Evolutionary conservation across 192 early-diverging fungal species (phyloP).

Genomic region (Coemansia sp.): DNA sequence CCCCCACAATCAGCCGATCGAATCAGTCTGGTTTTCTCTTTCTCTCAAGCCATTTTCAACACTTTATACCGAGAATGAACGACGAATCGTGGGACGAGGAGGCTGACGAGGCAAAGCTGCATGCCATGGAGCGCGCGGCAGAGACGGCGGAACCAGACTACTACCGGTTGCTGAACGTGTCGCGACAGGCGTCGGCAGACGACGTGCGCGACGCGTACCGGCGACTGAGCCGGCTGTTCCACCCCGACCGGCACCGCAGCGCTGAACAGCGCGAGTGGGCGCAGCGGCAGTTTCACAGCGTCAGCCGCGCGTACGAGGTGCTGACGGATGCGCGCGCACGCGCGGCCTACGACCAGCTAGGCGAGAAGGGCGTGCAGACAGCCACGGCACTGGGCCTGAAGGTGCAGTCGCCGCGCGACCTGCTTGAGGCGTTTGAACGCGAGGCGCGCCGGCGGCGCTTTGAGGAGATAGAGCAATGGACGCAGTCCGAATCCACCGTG

Average conservation of each 20-base stretch:
- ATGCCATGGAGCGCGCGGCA: slow-evolving; percentile 26
- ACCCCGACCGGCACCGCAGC: slow-evolving; percentile 71
- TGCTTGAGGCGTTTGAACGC: slow-evolving; percentile 65
- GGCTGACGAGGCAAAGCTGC: slow-evolving; percentile 29
- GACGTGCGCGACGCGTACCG: slow-evolving; percentile 73
- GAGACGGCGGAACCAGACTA: slow-evolving; percentile 42
- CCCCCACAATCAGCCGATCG: neutral
- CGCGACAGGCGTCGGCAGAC: slow-evolving; percentile 52
- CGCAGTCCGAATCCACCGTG: slow-evolving; percentile 56
- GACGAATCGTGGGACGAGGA: slow-evolving; percentile 22
- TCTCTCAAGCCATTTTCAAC: neutral
- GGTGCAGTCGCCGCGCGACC: slow-evolving; percentile 65
- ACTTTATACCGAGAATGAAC: slow-evolving; percentile 8
- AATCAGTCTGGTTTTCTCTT: neutral
- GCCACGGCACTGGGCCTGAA: slow-evolving; percentile 61
- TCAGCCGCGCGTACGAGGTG: slow-evolving; percentile 79
- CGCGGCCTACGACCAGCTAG: slow-evolving; percentile 87
- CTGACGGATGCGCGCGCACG: slow-evolving; percentile 73
- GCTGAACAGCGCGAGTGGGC: slow-evolving; percentile 61
- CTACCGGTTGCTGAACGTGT: slow-evolving; percentile 66
- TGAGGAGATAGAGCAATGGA: slow-evolving; percentile 62
- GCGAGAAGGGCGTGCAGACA: slow-evolving; percentile 77
- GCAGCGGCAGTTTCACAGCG: slow-evolving; percentile 69
- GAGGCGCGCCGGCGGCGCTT: slow-evolving; percentile 57
- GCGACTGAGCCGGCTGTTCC: slow-evolving; percentile 67